These are phyloP conservation scores for Ustilago curta DNA, from an alignment of 1,284 basidiomycete genomes.

Conservation along the genomic window DNA sequence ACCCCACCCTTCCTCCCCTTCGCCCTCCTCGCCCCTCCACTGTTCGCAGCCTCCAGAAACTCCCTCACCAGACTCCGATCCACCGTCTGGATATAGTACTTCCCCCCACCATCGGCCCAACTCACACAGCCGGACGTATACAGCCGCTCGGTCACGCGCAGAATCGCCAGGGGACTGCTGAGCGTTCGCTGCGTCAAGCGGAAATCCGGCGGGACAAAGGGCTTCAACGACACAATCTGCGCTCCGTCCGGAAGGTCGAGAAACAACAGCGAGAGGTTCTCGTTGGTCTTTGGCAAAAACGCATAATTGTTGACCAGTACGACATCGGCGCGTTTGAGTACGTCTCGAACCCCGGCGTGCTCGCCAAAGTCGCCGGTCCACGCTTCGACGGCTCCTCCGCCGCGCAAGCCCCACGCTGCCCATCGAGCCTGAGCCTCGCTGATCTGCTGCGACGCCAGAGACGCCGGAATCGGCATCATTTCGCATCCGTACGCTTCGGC, in stretches of 20 bases:
- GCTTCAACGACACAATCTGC: slow-evolving; percentile 73
- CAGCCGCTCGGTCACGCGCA: slow-evolving; percentile 57
- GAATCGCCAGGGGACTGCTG: slow-evolving; percentile 62
- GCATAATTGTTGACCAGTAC: slow-evolving; percentile 74
- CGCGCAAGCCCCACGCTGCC: slow-evolving; percentile 72
- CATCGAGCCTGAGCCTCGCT: slow-evolving; percentile 72
- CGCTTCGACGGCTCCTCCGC: slow-evolving; percentile 69
- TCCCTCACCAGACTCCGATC: slow-evolving; percentile 50
- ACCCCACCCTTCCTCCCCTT: slow-evolving; percentile 1
- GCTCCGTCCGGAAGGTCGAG: slow-evolving; percentile 74
- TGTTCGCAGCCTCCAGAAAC: slow-evolving; percentile 23
- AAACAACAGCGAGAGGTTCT: slow-evolving; percentile 73
- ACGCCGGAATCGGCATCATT: slow-evolving; percentile 72
- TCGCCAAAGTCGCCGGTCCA: slow-evolving; percentile 73
- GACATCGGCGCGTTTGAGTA: slow-evolving; percentile 72
- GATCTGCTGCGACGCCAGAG: slow-evolving; percentile 72
- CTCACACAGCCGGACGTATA: slow-evolving; percentile 62
- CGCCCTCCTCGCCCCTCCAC: background rate
- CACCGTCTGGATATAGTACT: slow-evolving; percentile 65
- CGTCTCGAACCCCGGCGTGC: slow-evolving; percentile 64
- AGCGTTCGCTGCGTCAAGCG: slow-evolving; percentile 71
- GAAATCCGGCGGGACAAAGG: slow-evolving; percentile 73
- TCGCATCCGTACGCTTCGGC: slow-evolving; percentile 72
- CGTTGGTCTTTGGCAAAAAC: slow-evolving; percentile 72
- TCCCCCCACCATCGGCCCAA: slow-evolving; percentile 66